A percentile compares a stretch with the other conserved stretches of the same genome.
These are phyloP conservation scores for Ophiobolus disseminans DNA, from an alignment of 2,329 filamentous ascomycete genomes.

Conservation along the genomic window DNA sequence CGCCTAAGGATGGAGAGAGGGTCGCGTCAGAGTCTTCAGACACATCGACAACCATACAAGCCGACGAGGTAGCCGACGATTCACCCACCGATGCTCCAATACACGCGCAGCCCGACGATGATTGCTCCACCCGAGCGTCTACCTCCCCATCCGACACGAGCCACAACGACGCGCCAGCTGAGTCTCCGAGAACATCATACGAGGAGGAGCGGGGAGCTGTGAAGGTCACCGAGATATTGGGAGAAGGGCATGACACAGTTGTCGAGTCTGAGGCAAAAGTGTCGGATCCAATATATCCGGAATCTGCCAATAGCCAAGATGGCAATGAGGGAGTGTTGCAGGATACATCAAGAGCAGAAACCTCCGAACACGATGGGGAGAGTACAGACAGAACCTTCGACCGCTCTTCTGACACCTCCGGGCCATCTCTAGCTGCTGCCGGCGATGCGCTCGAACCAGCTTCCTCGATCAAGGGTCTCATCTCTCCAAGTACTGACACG, in stretches of 20 bases:
- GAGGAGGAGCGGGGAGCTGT: slow-evolving; percentile 32
- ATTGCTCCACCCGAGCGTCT: slow-evolving; percentile 43
- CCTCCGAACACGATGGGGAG: not conserved
- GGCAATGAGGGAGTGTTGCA: not conserved
- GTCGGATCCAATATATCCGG: too few relatives aligned
- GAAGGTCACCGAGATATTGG: not conserved
- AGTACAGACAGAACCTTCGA: not conserved
- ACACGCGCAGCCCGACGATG: slow-evolving; percentile 31
- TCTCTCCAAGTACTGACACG: not conserved
- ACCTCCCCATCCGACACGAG: slow-evolving; percentile 47
- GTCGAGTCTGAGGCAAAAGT: slow-evolving; percentile 4
- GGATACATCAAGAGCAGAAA: not conserved
- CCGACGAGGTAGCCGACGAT: slow-evolving; percentile 16
- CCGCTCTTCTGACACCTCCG: not conserved
- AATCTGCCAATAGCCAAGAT: not conserved
- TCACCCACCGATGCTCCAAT: slow-evolving; percentile 7
- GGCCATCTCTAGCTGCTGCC: not conserved
- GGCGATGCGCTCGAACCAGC: not conserved
- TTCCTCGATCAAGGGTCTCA: not conserved
- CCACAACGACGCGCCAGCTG: slow-evolving; percentile 34
- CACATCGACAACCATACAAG: slow-evolving; percentile 40
- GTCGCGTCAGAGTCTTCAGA: slow-evolving; percentile 40
- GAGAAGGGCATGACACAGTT: not conserved
- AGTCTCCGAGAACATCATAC: slow-evolving; percentile 48
- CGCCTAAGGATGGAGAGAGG: slow-evolving; percentile 16